Evolutionary conservation across 805 yeast species (phyloP).

Genomic region (Tetrapisispora phaffii): DNA sequence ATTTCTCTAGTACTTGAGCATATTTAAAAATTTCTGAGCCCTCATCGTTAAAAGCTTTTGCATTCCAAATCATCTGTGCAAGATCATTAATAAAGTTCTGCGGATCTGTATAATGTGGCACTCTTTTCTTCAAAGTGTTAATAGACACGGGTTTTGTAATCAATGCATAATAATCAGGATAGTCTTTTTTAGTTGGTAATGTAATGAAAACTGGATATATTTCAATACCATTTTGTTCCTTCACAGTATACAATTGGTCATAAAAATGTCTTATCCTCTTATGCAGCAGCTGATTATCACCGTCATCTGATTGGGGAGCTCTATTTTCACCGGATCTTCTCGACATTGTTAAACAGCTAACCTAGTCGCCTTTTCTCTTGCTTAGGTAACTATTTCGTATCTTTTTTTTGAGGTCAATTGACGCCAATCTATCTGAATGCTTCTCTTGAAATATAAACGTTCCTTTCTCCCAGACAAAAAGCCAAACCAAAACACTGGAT

Average conservation of each 20-base stretch:
- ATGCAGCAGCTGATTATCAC: constrained; percentile 2
- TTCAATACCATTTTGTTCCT: constrained; percentile 23
- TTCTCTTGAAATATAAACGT: too few relatives aligned
- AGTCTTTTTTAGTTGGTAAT: constrained; percentile 58
- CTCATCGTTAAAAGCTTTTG: constrained; percentile 69
- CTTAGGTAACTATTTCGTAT: too few relatives aligned
- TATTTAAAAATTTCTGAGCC: constrained; percentile 57
- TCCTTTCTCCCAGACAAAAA: too few relatives aligned
- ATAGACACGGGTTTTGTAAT: constrained; percentile 77
- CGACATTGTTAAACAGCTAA: background rate
- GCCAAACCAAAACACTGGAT: too few relatives aligned
- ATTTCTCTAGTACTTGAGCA: constrained; percentile 44
- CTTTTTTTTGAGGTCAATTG: too few relatives aligned
- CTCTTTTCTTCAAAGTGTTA: constrained; percentile 53
- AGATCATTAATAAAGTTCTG: constrained; percentile 68
- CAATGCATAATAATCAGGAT: constrained; percentile 69
- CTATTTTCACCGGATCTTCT: constrained; percentile 4
- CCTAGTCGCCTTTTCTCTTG: too few relatives aligned
- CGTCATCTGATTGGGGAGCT: constrained; percentile 3
- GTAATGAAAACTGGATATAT: constrained; percentile 25
- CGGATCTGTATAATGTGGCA: constrained; percentile 49
- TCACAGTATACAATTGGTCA: constrained; percentile 17
- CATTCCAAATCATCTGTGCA: constrained; percentile 84
- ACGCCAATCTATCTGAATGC: too few relatives aligned
- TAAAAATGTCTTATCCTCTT: constrained; percentile 10